phyloP scores from a whole-genome alignment of 495 filamentous ascomycete species.

The Astrothelium macrocarpum region DNA sequence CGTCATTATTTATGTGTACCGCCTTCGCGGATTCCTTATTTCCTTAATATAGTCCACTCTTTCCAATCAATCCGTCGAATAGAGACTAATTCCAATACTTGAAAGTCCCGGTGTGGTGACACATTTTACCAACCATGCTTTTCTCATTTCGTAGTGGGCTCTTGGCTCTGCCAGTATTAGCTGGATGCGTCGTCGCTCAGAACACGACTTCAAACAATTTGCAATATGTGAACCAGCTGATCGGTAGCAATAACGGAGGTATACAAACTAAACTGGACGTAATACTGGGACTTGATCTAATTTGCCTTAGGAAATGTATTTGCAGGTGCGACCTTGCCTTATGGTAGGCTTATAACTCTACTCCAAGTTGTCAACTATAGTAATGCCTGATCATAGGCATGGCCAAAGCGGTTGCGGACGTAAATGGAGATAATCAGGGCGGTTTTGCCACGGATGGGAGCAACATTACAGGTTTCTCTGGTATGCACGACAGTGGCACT shows the following conservation, averaged over 20 bases:
- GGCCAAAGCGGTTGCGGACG: slow-evolving; percentile 71
- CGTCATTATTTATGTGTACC: not conserved
- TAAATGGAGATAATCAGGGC: slow-evolving; percentile 55
- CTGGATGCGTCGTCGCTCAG: slow-evolving; percentile 16
- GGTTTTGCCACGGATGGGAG: slow-evolving; percentile 60
- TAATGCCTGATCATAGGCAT: slow-evolving; percentile 30
- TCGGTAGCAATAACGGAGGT: slow-evolving; percentile 31
- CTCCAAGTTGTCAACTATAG: not conserved
- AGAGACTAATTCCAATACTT: not conserved
- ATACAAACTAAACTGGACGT: not conserved
- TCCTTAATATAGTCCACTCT: not conserved
- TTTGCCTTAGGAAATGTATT: slow-evolving; percentile 54
- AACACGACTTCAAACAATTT: slow-evolving; percentile 15
- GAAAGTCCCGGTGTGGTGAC: not conserved
- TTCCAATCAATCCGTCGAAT: not conserved
- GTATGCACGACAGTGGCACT: slow-evolving; percentile 30
- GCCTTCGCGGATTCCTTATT: not conserved
- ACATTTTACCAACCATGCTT: not conserved
- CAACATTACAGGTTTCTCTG: slow-evolving; percentile 57
- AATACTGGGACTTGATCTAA: slow-evolving; percentile 28
- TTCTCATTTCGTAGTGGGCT: not conserved
- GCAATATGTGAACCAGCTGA: slow-evolving; percentile 31
- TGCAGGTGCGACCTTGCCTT: slow-evolving; percentile 62
- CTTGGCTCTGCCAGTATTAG: not conserved
- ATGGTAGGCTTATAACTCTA: slow-evolving; percentile 33